These are phyloP conservation scores for Sabuloglossum arenarium DNA, from an alignment of 495 filamentous ascomycete species.

Conservation along the genomic window DNA sequence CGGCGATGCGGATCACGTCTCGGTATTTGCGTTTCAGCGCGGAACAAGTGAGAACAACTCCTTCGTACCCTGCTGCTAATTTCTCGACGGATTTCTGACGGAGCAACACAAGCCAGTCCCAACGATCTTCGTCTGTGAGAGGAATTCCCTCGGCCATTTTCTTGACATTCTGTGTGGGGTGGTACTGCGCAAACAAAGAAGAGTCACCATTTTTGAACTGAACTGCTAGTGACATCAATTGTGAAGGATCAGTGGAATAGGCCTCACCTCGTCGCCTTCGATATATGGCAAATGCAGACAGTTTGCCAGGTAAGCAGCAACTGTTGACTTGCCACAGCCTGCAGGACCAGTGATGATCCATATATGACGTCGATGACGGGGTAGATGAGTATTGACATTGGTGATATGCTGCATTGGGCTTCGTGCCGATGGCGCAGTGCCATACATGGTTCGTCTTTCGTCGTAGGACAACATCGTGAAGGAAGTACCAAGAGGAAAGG, in stretches of 20 bases:
- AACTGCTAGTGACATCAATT: neutral
- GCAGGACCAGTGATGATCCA: slow-evolving; percentile 96
- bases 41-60: slow-evolving; percentile 89
- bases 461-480: slow-evolving; percentile 4
- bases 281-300: slow-evolving; percentile 61
- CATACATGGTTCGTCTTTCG: neutral
- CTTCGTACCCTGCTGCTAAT: slow-evolving; percentile 32
- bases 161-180: slow-evolving; percentile 63
- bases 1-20: slow-evolving; percentile 82
- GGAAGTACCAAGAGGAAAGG: neutral
- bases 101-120: slow-evolving; percentile 90
- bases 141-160: slow-evolving; percentile 84
- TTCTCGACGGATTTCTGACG: slow-evolving; percentile 56
- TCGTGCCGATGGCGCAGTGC: neutral
- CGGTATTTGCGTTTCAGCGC: slow-evolving; percentile 94
- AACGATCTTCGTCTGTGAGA: slow-evolving; percentile 85
- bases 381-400: slow-evolving; percentile 1
- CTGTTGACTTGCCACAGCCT: slow-evolving; percentile 89
- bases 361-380: slow-evolving; percentile 47
- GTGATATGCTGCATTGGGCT: neutral
- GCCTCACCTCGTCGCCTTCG: slow-evolving; percentile 83
- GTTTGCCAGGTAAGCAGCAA: slow-evolving; percentile 57
- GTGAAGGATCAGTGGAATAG: neutral
- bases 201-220: neutral
- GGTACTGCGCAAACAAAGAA: slow-evolving; percentile 39